phyloP scores from a whole-genome alignment of 441 rosid genomes.

The Biscutella laevigata region DNA sequence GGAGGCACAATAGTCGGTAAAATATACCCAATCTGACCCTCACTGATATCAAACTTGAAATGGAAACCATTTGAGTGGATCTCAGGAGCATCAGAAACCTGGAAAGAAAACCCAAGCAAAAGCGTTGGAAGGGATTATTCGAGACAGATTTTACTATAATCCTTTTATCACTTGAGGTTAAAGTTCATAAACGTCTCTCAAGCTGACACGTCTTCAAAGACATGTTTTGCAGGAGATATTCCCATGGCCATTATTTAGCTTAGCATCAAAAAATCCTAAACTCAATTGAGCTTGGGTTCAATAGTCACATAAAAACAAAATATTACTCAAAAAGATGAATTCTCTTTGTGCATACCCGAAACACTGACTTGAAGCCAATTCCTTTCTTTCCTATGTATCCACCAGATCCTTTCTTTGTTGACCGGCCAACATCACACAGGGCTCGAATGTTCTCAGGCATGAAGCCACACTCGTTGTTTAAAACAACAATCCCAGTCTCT shows the following conservation, averaged over 20 bases:
- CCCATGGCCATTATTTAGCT: constrained; percentile 2
- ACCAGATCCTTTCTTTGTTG: constrained; percentile 83
- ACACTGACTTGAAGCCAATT: constrained; percentile 98
- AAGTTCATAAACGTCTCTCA: constrained; percentile 3
- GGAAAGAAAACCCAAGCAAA: constrained; percentile 25
- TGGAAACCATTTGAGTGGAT: constrained; percentile 98
- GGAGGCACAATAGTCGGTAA: constrained; percentile 80
- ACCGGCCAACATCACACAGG: constrained; percentile 95
- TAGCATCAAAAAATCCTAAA: neutral
- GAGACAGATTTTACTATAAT: constrained; percentile 1
- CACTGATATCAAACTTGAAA: constrained; percentile 85
- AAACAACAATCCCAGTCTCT: constrained; percentile 57
- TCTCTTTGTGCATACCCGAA: constrained; percentile 56
- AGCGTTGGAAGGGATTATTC: constrained; percentile 5
- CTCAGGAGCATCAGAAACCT: constrained; percentile 99
- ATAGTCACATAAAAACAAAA: constrained; percentile 13
- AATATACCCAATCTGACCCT: constrained; percentile 95
- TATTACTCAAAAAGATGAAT: neutral
- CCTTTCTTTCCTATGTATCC: constrained; percentile 99
- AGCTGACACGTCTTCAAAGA: neutral
- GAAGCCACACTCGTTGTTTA: constrained; percentile 93
- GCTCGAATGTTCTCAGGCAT: constrained; percentile 80
- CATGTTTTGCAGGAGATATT: constrained; percentile 1
- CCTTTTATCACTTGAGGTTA: neutral
- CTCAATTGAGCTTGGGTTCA: constrained; percentile 9